Evolutionary conservation across 495 filamentous ascomycete genomes (phyloP).

Genomic region (Hypoxylon lenormandii): DNA sequence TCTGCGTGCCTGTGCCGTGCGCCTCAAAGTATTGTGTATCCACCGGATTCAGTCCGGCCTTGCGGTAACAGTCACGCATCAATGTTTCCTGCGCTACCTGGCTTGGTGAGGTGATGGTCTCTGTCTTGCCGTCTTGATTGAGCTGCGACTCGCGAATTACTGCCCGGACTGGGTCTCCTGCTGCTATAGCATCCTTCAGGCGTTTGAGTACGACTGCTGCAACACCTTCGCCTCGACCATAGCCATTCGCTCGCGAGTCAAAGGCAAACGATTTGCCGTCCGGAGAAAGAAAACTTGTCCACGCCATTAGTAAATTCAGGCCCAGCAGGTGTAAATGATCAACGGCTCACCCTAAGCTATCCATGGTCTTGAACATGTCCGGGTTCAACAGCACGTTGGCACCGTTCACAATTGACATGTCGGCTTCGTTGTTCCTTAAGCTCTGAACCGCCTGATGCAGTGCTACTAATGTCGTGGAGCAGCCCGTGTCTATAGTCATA

Average conservation of each 20-base stretch:
- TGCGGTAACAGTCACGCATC: conserved; percentile 60
- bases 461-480: conserved; percentile 66
- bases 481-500: conserved; percentile 71
- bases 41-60: conserved; percentile 56
- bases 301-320: no score
- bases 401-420: conserved; percentile 61
- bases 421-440: conserved; percentile 58
- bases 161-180: conserved; percentile 64
- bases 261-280: conserved; percentile 54
- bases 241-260: conserved; percentile 70
- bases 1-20: conserved; percentile 44
- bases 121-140: conserved; percentile 64
- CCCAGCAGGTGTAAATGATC: background rate
- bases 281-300: conserved; percentile 48
- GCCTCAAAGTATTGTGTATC: conserved; percentile 63
- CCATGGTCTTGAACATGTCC: conserved; percentile 49
- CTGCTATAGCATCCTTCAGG: conserved; percentile 58
- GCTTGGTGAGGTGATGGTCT: conserved; percentile 64
- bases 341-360: background rate
- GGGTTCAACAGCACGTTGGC: conserved; percentile 54
- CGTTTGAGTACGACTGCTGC: conserved; percentile 65
- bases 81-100: conserved; percentile 63
- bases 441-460: conserved; percentile 64
- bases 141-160: conserved; percentile 64
- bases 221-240: conserved; percentile 69